Conservation (phyloP, 1,139 yeast genomes). For the Debaryomyces subglobosus region DNA sequence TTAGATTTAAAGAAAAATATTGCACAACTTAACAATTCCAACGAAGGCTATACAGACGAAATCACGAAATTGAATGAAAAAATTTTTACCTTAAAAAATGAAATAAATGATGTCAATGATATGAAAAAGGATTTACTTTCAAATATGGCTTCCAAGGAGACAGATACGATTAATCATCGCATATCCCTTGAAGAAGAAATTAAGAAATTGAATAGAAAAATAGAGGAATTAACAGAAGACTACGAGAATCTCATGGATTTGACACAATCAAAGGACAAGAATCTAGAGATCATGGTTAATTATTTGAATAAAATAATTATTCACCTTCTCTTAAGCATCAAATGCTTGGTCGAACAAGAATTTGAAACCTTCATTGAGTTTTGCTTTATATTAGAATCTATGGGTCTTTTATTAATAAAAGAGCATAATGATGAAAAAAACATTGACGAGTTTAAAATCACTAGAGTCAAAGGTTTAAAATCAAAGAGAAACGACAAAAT, state of each 20-base stretch:
- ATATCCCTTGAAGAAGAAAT: constrained; percentile 53
- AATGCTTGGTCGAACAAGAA: constrained; percentile 23
- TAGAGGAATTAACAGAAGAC: constrained; percentile 49
- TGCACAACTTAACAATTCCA: constrained; percentile 18
- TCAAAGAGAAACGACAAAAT: constrained; percentile 33
- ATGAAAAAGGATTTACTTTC: constrained; percentile 67
- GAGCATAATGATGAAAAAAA: constrained; percentile 30
- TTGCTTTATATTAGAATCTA: constrained; percentile 68
- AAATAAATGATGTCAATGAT: constrained; percentile 33
- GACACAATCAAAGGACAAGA: constrained; percentile 34
- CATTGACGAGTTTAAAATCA: constrained; percentile 45
- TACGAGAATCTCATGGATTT: constrained; percentile 53
- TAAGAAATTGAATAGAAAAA: constrained; percentile 34
- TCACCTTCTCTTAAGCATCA: constrained; percentile 24
- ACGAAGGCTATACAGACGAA: constrained; percentile 20
- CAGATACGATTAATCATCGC: constrained; percentile 59
- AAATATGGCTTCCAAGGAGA: constrained; percentile 66
- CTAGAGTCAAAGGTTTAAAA: constrained; percentile 72
- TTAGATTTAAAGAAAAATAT: constrained; percentile 33
- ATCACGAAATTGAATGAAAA: constrained; percentile 8
- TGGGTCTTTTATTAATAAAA: constrained; percentile 68
- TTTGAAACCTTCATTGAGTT: constrained; percentile 44
- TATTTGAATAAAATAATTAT: constrained; percentile 29
- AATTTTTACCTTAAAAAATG: constrained; percentile 26
- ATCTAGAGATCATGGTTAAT: constrained; percentile 29